A percentile compares a stretch with the other conserved stretches of the same genome.
Evolutionary conservation across 2,329 filamentous ascomycete species (phyloP).

Genomic region (Aspergillus sp.): DNA sequence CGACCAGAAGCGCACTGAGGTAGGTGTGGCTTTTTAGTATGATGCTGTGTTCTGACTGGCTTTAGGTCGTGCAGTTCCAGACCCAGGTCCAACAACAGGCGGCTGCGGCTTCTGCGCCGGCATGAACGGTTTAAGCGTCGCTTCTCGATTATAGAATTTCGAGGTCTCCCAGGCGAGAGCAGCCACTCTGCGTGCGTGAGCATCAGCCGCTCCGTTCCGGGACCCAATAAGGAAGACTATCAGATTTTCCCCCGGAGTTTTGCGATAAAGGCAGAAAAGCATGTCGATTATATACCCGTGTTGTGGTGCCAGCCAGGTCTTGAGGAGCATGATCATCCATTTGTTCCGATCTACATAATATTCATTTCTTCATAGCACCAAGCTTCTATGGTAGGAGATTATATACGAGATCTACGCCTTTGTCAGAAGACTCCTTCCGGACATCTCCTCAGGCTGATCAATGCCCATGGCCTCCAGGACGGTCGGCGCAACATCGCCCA

Average conservation of each 20-base stretch:
- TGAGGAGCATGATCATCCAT: too few relatives aligned
- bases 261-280: not conserved
- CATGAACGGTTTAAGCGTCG: too few relatives aligned
- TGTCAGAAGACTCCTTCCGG: slow-evolving; percentile 70
- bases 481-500: slow-evolving; percentile 96
- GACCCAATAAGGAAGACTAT: too few relatives aligned
- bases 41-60: slow-evolving; percentile 5
- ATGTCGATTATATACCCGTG: too few relatives aligned
- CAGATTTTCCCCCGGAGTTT: too few relatives aligned
- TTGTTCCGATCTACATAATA: slow-evolving; percentile 3
- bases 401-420: slow-evolving; percentile 42
- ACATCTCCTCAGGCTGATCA: slow-evolving; percentile 85
- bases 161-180: too few relatives aligned
- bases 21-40: slow-evolving; percentile 24
- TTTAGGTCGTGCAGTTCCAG: slow-evolving; percentile 33
- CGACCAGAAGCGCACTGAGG: slow-evolving; percentile 57
- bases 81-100: slow-evolving; percentile 27
- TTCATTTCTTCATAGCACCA: slow-evolving; percentile 16
- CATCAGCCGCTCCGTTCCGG: too few relatives aligned
- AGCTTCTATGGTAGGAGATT: slow-evolving; percentile 8
- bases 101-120: slow-evolving; percentile 21
- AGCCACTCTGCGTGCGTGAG: too few relatives aligned
- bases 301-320: too few relatives aligned
- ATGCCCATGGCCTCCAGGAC: slow-evolving; percentile 85
- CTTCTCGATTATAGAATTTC: too few relatives aligned